Conservation (phyloP, 805 yeast species). For the Zygosaccharomyces pseudorouxii region DNA sequence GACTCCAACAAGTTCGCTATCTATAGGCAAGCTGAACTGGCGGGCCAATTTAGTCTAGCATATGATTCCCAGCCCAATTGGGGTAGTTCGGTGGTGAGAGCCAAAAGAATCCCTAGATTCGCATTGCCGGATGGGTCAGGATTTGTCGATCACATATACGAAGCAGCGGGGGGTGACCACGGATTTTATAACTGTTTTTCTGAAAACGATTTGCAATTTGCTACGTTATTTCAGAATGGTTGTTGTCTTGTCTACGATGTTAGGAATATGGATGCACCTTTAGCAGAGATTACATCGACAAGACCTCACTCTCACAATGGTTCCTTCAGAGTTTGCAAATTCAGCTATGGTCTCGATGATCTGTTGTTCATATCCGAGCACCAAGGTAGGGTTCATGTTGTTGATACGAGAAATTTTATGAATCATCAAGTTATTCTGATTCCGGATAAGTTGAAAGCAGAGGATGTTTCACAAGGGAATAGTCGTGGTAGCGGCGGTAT, state of each 20-base stretch:
- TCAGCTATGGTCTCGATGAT: conserved; percentile 66
- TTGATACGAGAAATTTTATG: conserved; percentile 69
- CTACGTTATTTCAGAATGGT: conserved; percentile 86
- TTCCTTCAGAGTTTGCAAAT: conserved; percentile 63
- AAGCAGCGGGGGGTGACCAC: conserved; percentile 57
- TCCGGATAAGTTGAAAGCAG: conserved; percentile 39
- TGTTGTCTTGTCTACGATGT: conserved; percentile 70
- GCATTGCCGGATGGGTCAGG: conserved; percentile 29
- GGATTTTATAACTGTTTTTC: conserved; percentile 82
- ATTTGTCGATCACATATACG: conserved; percentile 38
- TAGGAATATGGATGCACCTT: conserved; percentile 52
- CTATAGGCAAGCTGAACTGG: conserved; percentile 36
- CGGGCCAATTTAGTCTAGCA: conserved; percentile 26
- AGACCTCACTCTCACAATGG: conserved; percentile 52
- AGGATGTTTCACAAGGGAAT: conserved; percentile 6
- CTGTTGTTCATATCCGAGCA: conserved; percentile 76
- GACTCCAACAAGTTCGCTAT: conserved; percentile 67
- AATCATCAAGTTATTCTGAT: conserved; percentile 73
- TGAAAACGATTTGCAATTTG: conserved; percentile 67
- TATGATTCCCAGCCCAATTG: conserved; percentile 29
- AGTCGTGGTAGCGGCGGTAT: conserved; percentile 1
- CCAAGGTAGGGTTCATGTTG: conserved; percentile 77
- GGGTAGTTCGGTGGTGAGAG: conserved; percentile 32
- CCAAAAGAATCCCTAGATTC: conserved; percentile 30
- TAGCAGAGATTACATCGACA: conserved; percentile 55